Conservation (phyloP, 1,284 basidiomycete genomes). For the Apiotrichum sp. region DNA sequence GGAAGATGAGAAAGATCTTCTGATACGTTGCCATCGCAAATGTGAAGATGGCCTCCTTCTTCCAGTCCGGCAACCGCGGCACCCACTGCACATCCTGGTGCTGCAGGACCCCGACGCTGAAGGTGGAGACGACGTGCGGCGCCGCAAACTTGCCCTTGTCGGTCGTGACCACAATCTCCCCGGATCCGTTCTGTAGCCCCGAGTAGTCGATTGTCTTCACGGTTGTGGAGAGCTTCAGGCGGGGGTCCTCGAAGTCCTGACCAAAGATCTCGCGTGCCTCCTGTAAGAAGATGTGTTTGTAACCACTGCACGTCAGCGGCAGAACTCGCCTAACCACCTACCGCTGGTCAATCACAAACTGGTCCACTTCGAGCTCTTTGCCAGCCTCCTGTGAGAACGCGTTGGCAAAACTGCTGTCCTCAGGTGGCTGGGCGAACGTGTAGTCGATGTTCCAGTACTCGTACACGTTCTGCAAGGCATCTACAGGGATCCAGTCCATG, state of each 20-base stretch:
- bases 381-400: constrained; percentile 23
- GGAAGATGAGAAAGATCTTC: constrained; percentile 64
- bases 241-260: constrained; percentile 51
- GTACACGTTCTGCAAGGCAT: constrained; percentile 16
- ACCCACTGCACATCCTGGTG: constrained; percentile 56
- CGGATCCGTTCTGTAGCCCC: not conserved
- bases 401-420: constrained; percentile 18
- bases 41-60: constrained; percentile 59
- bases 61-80: constrained; percentile 58
- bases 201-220: constrained; percentile 54
- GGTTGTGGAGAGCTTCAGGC: constrained; percentile 54
- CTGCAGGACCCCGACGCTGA: constrained; percentile 56
- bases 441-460: constrained; percentile 27
- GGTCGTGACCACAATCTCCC: constrained; percentile 48
- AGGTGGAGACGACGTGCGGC: constrained; percentile 58
- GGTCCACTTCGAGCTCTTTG: constrained; percentile 13
- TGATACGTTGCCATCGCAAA: constrained; percentile 64
- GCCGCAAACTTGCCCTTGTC: constrained; percentile 51
- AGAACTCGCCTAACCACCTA: constrained; percentile 1
- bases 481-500: constrained; percentile 23
- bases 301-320: constrained; percentile 39
- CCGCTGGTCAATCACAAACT: constrained; percentile 22
- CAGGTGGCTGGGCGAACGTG: constrained; percentile 20
- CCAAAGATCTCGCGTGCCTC: constrained; percentile 58
- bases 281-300: constrained; percentile 60